A percentile compares a stretch with the other conserved stretches of the same genome.
phyloP scores from a whole-genome alignment of 495 filamentous ascomycete species.

The Hypoxylon subgilvum region DNA sequence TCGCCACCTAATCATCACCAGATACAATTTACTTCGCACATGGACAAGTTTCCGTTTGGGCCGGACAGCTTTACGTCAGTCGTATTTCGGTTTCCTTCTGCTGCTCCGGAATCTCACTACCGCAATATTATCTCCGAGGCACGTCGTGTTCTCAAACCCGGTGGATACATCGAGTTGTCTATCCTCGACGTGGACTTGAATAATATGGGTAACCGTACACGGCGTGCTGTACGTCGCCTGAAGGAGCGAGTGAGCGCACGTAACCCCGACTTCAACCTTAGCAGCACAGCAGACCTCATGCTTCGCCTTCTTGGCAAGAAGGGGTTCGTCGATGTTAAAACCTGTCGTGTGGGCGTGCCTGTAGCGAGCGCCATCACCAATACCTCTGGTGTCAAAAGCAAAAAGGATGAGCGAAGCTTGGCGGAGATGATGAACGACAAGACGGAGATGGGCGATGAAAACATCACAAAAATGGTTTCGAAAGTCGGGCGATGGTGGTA shows the following conservation, averaged over 20 bases:
- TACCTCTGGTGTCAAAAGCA: constrained; percentile 40
- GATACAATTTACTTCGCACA: constrained; percentile 71
- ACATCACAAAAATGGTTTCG: constrained; percentile 88
- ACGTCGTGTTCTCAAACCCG: constrained; percentile 86
- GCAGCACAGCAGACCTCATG: constrained; percentile 77
- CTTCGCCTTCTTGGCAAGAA: constrained; percentile 74
- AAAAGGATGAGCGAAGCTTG: constrained; percentile 63
- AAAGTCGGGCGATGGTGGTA: constrained; percentile 98
- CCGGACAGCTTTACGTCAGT: constrained; percentile 82
- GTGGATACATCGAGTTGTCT: constrained; percentile 86
- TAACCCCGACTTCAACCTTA: constrained; percentile 67
- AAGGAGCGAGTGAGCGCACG: constrained; percentile 74
- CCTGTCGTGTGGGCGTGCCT: constrained; percentile 88
- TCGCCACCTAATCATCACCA: constrained; percentile 86
- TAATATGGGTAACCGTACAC: constrained; percentile 79
- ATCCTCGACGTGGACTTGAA: constrained; percentile 86
- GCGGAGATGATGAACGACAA: constrained; percentile 73
- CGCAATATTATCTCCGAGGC: constrained; percentile 83
- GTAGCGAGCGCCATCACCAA: constrained; percentile 71
- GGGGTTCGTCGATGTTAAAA: constrained; percentile 83
- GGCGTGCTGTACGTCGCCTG: constrained; percentile 75
- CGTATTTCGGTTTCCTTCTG: constrained; percentile 86
- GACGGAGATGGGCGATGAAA: constrained; percentile 69
- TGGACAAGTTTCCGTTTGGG: constrained; percentile 82
- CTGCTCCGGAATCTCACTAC: constrained; percentile 74